Conservation (phyloP, 495 filamentous ascomycete genomes). For the Lepraria neglecta region DNA sequence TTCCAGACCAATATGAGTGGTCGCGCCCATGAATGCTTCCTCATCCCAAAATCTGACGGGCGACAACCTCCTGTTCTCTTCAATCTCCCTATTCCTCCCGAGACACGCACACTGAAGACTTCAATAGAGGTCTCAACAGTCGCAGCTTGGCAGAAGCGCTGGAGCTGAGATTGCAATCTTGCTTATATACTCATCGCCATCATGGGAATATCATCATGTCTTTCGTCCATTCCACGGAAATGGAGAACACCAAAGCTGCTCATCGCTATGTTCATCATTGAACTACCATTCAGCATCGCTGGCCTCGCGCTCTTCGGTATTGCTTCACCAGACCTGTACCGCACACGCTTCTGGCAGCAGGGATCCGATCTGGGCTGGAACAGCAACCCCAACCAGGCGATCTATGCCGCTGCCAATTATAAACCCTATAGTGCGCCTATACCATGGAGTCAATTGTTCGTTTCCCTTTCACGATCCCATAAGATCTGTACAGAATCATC, state of each 20-base stretch:
- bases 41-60: constrained; percentile 14
- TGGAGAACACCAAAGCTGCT: constrained; percentile 62
- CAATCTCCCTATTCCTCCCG: neutral
- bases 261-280: constrained; percentile 59
- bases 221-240: constrained; percentile 37
- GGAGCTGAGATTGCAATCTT: neutral
- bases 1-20: constrained; percentile 19
- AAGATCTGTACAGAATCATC: constrained; percentile 20
- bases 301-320: constrained; percentile 75
- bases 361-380: constrained; percentile 76
- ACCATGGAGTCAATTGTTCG: constrained; percentile 79
- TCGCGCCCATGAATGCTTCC: constrained; percentile 11
- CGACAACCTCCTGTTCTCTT: constrained; percentile 17
- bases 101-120: neutral
- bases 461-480: constrained; percentile 22
- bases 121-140: neutral
- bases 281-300: constrained; percentile 63
- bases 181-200: neutral
- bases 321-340: constrained; percentile 70
- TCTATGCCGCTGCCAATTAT: constrained; percentile 76
- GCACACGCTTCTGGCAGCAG: constrained; percentile 74
- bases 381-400: constrained; percentile 62
- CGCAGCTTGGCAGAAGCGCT: constrained; percentile 7
- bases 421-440: constrained; percentile 58
- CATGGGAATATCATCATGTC: constrained; percentile 20